Evolutionary conservation across 2,329 filamentous ascomycete species (phyloP).

Genomic region (Talaromyces rugulosus): DNA sequence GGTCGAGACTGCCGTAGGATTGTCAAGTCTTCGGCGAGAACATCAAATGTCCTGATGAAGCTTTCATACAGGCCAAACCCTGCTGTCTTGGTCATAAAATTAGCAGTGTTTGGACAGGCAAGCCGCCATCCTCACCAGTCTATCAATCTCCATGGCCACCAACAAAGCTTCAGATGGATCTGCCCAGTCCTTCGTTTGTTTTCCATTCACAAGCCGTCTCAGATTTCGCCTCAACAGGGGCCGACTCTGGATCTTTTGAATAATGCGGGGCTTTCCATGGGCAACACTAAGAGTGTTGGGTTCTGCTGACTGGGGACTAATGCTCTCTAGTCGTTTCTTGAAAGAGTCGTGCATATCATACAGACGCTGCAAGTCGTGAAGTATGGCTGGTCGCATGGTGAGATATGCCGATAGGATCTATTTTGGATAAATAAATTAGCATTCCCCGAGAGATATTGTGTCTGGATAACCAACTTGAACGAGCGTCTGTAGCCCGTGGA

Average conservation of each 20-base stretch:
- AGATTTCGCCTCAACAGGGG: constrained; percentile 27
- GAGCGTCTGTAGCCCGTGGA: constrained; percentile 80
- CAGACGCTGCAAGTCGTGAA: constrained; percentile 74
- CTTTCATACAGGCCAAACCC: constrained; percentile 86
- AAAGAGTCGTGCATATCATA: constrained; percentile 79
- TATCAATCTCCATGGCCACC: constrained; percentile 52
- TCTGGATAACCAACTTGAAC: constrained; percentile 61
- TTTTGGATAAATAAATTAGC: not conserved
- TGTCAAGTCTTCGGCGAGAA: constrained; percentile 74
- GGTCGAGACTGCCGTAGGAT: constrained; percentile 64
- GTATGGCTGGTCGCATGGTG: constrained; percentile 68
- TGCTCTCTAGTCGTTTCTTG: constrained; percentile 66
- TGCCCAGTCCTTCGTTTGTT: constrained; percentile 38
- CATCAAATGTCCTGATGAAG: constrained; percentile 84
- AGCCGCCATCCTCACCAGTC: constrained; percentile 40
- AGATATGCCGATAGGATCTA: constrained; percentile 73
- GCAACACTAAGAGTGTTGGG: constrained; percentile 17
- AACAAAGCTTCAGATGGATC: constrained; percentile 52
- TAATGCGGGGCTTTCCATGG: constrained; percentile 20
- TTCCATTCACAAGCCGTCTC: constrained; percentile 24
- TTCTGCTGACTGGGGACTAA: constrained; percentile 60
- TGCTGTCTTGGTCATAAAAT: constrained; percentile 61
- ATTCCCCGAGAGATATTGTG: not conserved
- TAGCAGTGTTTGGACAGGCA: constrained; percentile 24
- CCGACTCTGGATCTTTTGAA: constrained; percentile 24